A percentile compares a stretch with the other conserved stretches of the same genome.
These are phyloP conservation scores for Vachellia pachyceras DNA, from an alignment of 306 rosid genomes.

Conservation along the genomic window DNA sequence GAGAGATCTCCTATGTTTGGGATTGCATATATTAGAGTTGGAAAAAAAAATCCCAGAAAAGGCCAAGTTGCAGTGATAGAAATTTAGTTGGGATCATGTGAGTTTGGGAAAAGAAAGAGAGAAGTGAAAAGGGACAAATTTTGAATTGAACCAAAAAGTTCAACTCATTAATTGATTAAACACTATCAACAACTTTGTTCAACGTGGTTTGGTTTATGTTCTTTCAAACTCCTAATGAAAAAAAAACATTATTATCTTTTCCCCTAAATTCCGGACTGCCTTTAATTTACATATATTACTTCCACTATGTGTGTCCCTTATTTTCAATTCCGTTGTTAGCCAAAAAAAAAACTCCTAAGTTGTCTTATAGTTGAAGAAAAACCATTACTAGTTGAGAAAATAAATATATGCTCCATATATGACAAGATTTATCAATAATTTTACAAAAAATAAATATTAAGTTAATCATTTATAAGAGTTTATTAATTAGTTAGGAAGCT, in stretches of 20 bases:
- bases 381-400: neutral
- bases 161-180: conserved; percentile 10
- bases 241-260: conserved; percentile 59
- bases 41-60: neutral
- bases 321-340: neutral
- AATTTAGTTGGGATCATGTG: conserved; percentile 3
- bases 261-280: conserved; percentile 91
- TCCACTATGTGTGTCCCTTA: conserved; percentile 54
- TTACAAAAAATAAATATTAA: neutral
- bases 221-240: conserved; percentile 47
- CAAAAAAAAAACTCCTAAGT: neutral
- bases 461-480: neutral
- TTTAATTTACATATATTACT: conserved; percentile 39
- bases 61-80: neutral
- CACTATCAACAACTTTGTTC: neutral
- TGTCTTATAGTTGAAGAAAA: neutral
- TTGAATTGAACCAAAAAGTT: conserved; percentile 45
- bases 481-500: too few species aligned
- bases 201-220: conserved; percentile 43
- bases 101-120: conserved; percentile 38
- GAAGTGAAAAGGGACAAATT: conserved; percentile 45
- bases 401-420: neutral
- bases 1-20: too few species aligned
- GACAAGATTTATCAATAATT: neutral
- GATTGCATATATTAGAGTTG: too few species aligned